These are phyloP conservation scores for Arbutus unedo DNA, from an alignment of 148 eudicot genomes.

Conservation along the genomic window DNA sequence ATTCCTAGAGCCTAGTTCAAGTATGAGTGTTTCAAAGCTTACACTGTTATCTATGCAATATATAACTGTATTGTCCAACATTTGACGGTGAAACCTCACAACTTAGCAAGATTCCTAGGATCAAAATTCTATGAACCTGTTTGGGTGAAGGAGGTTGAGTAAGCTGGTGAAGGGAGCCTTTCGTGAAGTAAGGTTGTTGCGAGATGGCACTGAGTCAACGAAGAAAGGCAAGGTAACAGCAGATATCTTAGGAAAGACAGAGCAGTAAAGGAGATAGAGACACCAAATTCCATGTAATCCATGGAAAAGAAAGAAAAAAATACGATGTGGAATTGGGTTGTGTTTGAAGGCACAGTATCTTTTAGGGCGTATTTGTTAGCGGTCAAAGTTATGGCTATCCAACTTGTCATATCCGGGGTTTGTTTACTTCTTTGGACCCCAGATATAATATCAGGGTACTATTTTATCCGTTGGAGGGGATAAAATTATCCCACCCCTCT, in stretches of 20 bases:
- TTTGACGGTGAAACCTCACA: background rate
- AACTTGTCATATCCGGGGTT: too few relatives aligned
- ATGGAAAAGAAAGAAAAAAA: too few relatives aligned
- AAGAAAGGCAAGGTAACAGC: background rate
- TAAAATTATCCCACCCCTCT: too few relatives aligned
- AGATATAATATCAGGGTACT: too few relatives aligned
- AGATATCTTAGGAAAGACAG: background rate
- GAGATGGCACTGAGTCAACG: background rate
- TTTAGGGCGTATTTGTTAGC: too few relatives aligned
- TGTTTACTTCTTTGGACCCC: too few relatives aligned
- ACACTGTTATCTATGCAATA: background rate
- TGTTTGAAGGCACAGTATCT: background rate
- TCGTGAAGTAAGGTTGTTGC: background rate
- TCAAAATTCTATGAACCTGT: background rate
- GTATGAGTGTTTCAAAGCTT: background rate
- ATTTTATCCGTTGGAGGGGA: too few relatives aligned
- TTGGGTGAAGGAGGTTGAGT: background rate
- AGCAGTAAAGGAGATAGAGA: constrained; percentile 6
- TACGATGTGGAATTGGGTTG: background rate
- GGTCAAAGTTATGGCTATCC: too few relatives aligned
- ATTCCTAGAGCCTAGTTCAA: background rate
- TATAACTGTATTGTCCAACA: background rate
- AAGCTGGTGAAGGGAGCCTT: background rate
- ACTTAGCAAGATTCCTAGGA: background rate
- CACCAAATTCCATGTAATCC: background rate